phyloP scores from a whole-genome alignment of 2,329 filamentous ascomycete genomes.

The Cercospora sojina region DNA sequence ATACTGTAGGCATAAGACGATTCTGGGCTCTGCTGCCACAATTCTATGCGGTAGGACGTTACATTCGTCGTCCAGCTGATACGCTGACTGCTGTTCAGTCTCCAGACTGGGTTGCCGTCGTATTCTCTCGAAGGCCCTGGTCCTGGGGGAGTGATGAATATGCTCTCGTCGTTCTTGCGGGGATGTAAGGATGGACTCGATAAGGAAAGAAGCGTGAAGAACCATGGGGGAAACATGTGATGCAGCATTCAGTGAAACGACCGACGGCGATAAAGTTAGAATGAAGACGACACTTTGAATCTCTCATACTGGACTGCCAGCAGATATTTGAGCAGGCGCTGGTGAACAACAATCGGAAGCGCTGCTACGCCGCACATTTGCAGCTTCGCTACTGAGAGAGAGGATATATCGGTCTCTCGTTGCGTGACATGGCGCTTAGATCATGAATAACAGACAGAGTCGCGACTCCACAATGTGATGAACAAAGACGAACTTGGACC shows the following conservation, averaged over 20 bases:
- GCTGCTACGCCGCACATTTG: not conserved
- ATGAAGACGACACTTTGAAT: not conserved
- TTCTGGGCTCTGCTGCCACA: not conserved
- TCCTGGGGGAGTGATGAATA: not conserved
- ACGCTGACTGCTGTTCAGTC: not conserved
- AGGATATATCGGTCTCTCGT: not conserved
- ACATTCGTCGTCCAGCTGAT: slow-evolving; percentile 1
- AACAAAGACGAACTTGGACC: not conserved
- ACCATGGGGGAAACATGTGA: not conserved
- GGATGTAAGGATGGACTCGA: not conserved
- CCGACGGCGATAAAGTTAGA: not conserved
- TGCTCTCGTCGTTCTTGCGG: not conserved
- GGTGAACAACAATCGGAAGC: not conserved
- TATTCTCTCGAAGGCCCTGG: not conserved
- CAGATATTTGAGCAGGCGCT: not conserved
- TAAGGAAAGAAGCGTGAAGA: not conserved
- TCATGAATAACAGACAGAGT: not conserved
- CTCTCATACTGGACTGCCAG: not conserved
- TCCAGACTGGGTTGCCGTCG: not conserved
- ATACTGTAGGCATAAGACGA: slow-evolving; percentile 1
- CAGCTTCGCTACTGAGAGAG: not conserved
- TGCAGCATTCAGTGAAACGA: not conserved
- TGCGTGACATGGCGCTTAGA: not conserved
- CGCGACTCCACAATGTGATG: not conserved
- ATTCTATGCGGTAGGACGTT: not conserved